Evolutionary conservation across 768 basidiomycete species (phyloP).

Genomic region (Arthromyces matolae): DNA sequence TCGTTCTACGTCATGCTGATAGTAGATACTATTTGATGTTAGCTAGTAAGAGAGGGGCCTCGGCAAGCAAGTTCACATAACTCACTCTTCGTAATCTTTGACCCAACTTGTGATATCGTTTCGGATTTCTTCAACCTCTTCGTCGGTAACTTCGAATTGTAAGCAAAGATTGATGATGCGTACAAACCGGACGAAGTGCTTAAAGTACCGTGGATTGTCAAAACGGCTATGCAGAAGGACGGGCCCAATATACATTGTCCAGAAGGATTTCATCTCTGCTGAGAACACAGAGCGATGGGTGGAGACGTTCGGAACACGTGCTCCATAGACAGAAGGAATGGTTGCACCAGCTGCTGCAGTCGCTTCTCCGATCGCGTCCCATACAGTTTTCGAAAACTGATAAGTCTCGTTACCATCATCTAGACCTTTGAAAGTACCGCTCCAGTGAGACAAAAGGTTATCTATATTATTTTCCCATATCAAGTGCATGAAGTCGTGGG

Average conservation of each 20-base stretch:
- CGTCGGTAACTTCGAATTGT: constrained; percentile 22
- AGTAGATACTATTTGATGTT: constrained; percentile 22
- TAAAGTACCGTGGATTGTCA: constrained; percentile 24
- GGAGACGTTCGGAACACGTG: constrained; percentile 24
- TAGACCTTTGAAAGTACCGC: constrained; percentile 35
- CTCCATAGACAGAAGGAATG: constrained; percentile 27
- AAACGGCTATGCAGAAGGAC: constrained; percentile 21
- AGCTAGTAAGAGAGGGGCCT: background rate
- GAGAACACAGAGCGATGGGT: constrained; percentile 19
- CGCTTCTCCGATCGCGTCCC: constrained; percentile 35
- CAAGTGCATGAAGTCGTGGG: constrained; percentile 47
- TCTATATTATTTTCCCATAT: constrained; percentile 36
- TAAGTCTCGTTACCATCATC: constrained; percentile 27
- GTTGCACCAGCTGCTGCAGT: constrained; percentile 24
- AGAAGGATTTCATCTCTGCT: constrained; percentile 20
- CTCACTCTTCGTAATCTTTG: constrained; percentile 21
- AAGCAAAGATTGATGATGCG: constrained; percentile 30
- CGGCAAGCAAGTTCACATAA: too few relatives aligned
- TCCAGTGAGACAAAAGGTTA: constrained; percentile 38
- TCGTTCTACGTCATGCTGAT: constrained; percentile 20
- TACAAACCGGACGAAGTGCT: constrained; percentile 34
- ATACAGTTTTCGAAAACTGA: constrained; percentile 19
- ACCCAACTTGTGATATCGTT: constrained; percentile 29
- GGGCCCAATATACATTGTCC: constrained; percentile 23
- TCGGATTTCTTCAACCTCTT: constrained; percentile 18